These are phyloP conservation scores for Euphorbia tirucalli DNA, from an alignment of 345 rosid species.

Conservation along the genomic window DNA sequence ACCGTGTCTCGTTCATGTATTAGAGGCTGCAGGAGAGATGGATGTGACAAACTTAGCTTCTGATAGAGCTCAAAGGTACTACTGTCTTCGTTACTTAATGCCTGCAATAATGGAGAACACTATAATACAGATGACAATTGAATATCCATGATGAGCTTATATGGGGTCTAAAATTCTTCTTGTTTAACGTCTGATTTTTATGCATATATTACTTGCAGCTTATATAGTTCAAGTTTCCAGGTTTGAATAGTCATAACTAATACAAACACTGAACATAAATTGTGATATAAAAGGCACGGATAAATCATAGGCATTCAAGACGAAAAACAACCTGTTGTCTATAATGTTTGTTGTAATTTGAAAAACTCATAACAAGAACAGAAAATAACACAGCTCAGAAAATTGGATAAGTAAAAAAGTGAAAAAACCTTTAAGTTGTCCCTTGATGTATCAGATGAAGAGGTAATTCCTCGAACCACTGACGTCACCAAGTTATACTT, in stretches of 20 bases:
- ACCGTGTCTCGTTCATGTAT: conserved; percentile 86
- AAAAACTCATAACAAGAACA: background rate
- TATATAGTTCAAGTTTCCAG: no score
- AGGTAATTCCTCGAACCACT: conserved; percentile 56
- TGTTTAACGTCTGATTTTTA: no score
- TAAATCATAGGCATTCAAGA: no score
- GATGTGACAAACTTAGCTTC: conserved; percentile 66
- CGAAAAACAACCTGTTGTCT: no score
- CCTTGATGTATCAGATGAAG: conserved; percentile 39
- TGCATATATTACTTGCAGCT: no score
- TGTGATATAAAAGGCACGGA: no score
- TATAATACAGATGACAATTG: background rate
- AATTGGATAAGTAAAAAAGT: background rate
- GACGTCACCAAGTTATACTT: conserved; percentile 48
- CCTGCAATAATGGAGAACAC: conserved; percentile 34
- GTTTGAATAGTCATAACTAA: no score
- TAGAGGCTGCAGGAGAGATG: conserved; percentile 70
- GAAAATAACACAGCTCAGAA: background rate
- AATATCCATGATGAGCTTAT: no score
- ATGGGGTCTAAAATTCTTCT: no score
- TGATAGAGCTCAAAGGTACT: conserved; percentile 56
- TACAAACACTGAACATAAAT: no score
- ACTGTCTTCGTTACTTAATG: conserved; percentile 35
- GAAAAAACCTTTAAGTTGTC: conserved; percentile 42
- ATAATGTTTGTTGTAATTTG: no score